These are phyloP conservation scores for Neonectria sp. DNA, from an alignment of 2,329 filamentous ascomycete genomes.

Conservation along the genomic window DNA sequence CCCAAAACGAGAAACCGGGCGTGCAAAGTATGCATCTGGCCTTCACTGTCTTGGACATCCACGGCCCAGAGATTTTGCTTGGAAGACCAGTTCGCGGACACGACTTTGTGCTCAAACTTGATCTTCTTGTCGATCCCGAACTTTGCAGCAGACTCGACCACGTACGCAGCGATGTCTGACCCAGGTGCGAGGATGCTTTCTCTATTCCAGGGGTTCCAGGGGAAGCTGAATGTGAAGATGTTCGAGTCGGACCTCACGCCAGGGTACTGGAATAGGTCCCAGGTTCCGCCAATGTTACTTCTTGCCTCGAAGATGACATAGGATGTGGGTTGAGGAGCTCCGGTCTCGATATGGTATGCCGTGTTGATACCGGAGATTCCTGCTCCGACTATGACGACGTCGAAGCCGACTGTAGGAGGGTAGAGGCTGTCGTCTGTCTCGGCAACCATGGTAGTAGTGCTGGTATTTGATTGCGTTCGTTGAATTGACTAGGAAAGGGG, in stretches of 20 bases:
- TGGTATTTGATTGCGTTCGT: too few species aligned
- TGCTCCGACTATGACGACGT: slow-evolving; percentile 78
- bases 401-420: slow-evolving; percentile 39
- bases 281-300: slow-evolving; percentile 78
- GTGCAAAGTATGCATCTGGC: not conserved
- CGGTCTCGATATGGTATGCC: slow-evolving; percentile 76
- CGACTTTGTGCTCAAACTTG: not conserved
- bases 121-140: slow-evolving; percentile 13
- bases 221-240: slow-evolving; percentile 74
- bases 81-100: slow-evolving; percentile 3
- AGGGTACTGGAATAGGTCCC: slow-evolving; percentile 83
- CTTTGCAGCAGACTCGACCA: not conserved
- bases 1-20: slow-evolving; percentile 9
- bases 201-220: slow-evolving; percentile 77
- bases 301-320: slow-evolving; percentile 80
- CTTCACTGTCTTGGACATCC: not conserved
- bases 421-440: too few species aligned
- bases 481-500: too few species aligned
- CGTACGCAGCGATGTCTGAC: not conserved
- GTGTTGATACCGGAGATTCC: slow-evolving; percentile 84
- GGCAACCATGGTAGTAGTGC: too few species aligned
- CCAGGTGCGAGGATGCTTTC: slow-evolving; percentile 44
- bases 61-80: slow-evolving; percentile 1
- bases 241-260: slow-evolving; percentile 77
- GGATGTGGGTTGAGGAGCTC: slow-evolving; percentile 48